Base-by-base conservation (phyloP, 1,284 basidiomycete species). In the Ustilago cynodontis region DNA sequence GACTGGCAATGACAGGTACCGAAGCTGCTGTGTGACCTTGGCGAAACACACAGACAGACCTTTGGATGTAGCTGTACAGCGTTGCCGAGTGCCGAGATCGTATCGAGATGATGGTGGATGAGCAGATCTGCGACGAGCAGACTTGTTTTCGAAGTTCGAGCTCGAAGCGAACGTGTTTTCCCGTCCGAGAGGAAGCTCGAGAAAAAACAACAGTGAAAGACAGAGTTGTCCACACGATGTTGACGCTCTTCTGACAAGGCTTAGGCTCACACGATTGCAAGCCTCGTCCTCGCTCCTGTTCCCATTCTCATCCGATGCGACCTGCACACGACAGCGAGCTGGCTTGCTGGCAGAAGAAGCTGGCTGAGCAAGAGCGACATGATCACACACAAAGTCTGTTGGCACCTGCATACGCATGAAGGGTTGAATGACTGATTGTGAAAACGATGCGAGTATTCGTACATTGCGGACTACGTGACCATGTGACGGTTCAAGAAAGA, bases 71-170 rank as follows among this genome's bases (percentile, higher is more conserved):
- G 50, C 59, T 62, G 55, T 28, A 37, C 18, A 68, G 51, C 41
- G 55, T 41, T 49, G 50, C 55, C 49, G 55, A 58, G 41, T 59
- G 55, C 28, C 50, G 41, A 54, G 37, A 45, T 58, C 28, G 55
- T 43, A 58, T 58, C 50, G 59, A 61, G 59, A 62, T 62, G 65
- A 37, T 68, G 68, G 68, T 65, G 39, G 68, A 47, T 13, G 58
- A 49, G 6, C 20, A 22, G 58, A 65, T 50, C 49, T 54, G 66
- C 55, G 55, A 62, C 37, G 52, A 53, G n/a, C 28, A 45, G 8
- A 39, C 47, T 26, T 50, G 57, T 70, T 60, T 60, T 64, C 47
- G 33, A 45, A 18, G 31, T 49, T 47, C 37, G 39, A 41, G 14
- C 37, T n/a, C 29, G 10, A 39, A 43, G 57, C 56, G 45, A 63